Base-by-base conservation (phyloP, 1,139 yeast genomes). In the Candida gigantensis region DNA sequence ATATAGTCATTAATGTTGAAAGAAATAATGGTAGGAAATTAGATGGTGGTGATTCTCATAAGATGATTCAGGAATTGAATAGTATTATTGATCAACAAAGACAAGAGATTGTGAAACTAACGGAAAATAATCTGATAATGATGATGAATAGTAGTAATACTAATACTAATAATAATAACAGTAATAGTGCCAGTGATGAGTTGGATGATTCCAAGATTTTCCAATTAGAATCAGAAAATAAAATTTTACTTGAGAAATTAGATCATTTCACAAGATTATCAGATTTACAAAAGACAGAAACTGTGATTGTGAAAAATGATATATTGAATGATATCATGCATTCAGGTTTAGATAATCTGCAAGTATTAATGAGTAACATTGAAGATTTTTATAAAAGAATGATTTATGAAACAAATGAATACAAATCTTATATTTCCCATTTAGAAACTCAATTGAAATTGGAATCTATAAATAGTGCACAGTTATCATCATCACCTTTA, bases 1-100 rank as follows among this genome's bases (percentile, higher is more conserved):
- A 89, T 56, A 81, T 89, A 35, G 73, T 80, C 8, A 74, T 89
- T 46, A 74, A 72, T 39, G 95, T 87, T 6, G 76, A 75, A 41
- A 77, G 77, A 41, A 80, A 74, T 46, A 76, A 72, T 42, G 45
- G 57, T 16, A 38, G 52, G 16, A 40, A 43, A 9, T 35, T 60
- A 7, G 51, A 60, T 7, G 68, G 61, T 24, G 50, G 60, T 7
- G 70, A 62, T 28, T 66, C 76, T 13, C 66, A 65, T 34, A 62
- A 58, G 36, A 50, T 73, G 15, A 71, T 80, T 15, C 76, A 69
- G 37, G 76, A 72, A 32, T 60, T 79, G 40, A 53, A 67, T 32
- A 55, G 55, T 28, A 74, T 77, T 4, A 65, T 77, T 24, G 77
- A 72, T 33, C 44, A 47, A 3, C 79, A 74, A 50, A 63, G 58